Percentiles rank a stretch among this genome's conserved stretches.
Conservation (phyloP, 345 rosid genomes). For the Citropsis articulata region DNA sequence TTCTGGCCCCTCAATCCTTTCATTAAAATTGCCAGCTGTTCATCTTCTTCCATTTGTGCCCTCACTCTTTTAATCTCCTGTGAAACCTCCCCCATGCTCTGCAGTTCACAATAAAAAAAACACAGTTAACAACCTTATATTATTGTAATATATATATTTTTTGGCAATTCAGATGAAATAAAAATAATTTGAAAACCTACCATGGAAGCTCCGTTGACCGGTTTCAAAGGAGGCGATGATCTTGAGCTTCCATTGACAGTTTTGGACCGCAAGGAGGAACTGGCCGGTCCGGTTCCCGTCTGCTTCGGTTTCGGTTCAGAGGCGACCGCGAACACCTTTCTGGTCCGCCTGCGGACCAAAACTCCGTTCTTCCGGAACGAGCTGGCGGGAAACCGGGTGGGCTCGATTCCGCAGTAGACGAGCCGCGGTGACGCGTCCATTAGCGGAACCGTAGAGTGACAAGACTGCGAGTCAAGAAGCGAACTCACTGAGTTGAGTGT, state of each 20-base stretch:
- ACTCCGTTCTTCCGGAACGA: slow-evolving; percentile 21
- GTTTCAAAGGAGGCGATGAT: slow-evolving; percentile 37
- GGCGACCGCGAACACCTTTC: slow-evolving; percentile 56
- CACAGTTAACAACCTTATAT: neutral
- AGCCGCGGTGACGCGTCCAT: slow-evolving; percentile 66
- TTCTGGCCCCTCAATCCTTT: slow-evolving; percentile 93
- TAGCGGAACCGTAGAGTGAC: slow-evolving; percentile 7
- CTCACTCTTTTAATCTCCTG: slow-evolving; percentile 85
- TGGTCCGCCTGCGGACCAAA: slow-evolving; percentile 26
- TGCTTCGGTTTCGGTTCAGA: slow-evolving; percentile 68
- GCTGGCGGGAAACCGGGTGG: slow-evolving; percentile 35
- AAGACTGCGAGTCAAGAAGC: too few species aligned
- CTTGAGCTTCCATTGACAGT: slow-evolving; percentile 43
- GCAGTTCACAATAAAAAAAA: slow-evolving; percentile 1
- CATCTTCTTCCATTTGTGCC: slow-evolving; percentile 95
- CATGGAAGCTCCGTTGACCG: slow-evolving; percentile 57
- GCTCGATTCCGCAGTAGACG: slow-evolving; percentile 49
- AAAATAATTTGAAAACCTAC: slow-evolving; percentile 23
- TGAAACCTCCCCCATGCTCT: slow-evolving; percentile 86
- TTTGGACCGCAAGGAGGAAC: slow-evolving; percentile 21
- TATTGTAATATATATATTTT: too few species aligned
- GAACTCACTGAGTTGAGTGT: neutral
- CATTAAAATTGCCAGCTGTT: slow-evolving; percentile 76
- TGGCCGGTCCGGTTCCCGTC: slow-evolving; percentile 31
- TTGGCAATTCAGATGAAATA: neutral